Percentiles rank a stretch among this genome's conserved stretches.
Evolutionary conservation across 106 monocot genomes (phyloP).

Genomic region (Amphibolis antarctica): DNA sequence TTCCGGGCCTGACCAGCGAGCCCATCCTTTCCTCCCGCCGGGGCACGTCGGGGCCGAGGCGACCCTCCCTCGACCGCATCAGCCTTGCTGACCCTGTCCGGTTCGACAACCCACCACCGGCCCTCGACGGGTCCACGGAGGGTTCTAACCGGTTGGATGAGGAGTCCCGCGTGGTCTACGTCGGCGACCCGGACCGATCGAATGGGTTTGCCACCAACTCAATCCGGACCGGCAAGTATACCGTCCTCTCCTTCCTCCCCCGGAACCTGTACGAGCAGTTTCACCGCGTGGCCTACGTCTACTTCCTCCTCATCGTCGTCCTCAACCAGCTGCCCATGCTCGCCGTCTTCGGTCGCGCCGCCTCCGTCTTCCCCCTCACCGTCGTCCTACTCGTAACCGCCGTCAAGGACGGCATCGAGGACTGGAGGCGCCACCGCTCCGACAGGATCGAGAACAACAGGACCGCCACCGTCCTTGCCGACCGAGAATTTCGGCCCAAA

Average conservation of each 20-base stretch:
- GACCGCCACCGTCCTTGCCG: constrained; percentile 18
- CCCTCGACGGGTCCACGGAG: constrained; percentile 55
- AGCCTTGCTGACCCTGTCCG: constrained; percentile 27
- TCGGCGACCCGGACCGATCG: constrained; percentile 35
- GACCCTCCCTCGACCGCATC: not conserved
- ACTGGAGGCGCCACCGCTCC: constrained; percentile 76
- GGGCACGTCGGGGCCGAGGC: not conserved
- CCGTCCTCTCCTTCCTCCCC: constrained; percentile 74
- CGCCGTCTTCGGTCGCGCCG: constrained; percentile 73
- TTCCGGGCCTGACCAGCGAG: too few species aligned
- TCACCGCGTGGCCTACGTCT: constrained; percentile 87
- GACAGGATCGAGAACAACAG: constrained; percentile 77
- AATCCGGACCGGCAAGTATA: constrained; percentile 82
- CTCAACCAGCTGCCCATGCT: constrained; percentile 95
- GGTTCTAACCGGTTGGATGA: too few species aligned
- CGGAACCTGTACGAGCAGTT: constrained; percentile 97
- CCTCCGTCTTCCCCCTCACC: constrained; percentile 70
- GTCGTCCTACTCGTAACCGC: constrained; percentile 85
- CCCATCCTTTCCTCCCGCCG: too few species aligned
- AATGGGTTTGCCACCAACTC: constrained; percentile 59
- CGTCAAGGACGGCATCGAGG: constrained; percentile 83
- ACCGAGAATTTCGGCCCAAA: constrained; percentile 34
- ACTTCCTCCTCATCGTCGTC: constrained; percentile 80
- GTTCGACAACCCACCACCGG: too few species aligned
- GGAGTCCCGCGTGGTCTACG: constrained; percentile 50